Evolutionary conservation across 2,329 filamentous ascomycete genomes (phyloP).

Genomic region (Botrytis elliptica): DNA sequence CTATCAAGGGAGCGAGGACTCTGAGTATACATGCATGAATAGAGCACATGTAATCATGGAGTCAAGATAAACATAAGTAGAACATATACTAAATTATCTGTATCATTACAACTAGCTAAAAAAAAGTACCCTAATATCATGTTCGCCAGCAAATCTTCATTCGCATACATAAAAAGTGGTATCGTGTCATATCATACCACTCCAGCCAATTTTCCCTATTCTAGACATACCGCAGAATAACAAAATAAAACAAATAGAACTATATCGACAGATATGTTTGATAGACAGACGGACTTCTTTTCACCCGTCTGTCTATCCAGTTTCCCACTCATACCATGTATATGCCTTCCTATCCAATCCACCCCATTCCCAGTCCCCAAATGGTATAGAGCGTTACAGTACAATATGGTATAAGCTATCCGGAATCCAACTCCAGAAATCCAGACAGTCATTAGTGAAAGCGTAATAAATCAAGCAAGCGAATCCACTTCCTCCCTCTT

Average conservation of each 20-base stretch:
- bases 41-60: not conserved
- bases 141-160: not conserved
- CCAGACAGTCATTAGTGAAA: not conserved
- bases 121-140: not conserved
- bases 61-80: not conserved
- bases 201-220: not conserved
- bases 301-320: too few relatives aligned
- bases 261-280: not conserved
- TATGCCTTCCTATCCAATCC: not conserved
- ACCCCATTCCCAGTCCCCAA: not conserved
- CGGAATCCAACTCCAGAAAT: slow-evolving; percentile 4
- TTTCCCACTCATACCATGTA: not conserved
- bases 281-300: not conserved
- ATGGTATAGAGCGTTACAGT: not conserved
- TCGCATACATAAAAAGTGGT: not conserved
- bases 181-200: not conserved
- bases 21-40: not conserved
- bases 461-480: not conserved
- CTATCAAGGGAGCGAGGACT: not conserved
- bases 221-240: not conserved
- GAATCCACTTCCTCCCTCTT: not conserved
- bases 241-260: not conserved
- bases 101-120: not conserved
- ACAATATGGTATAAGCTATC: not conserved
- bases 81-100: not conserved